Conservation (phyloP, 768 basidiomycete genomes). For the Strobilomyces echinocephalus region DNA sequence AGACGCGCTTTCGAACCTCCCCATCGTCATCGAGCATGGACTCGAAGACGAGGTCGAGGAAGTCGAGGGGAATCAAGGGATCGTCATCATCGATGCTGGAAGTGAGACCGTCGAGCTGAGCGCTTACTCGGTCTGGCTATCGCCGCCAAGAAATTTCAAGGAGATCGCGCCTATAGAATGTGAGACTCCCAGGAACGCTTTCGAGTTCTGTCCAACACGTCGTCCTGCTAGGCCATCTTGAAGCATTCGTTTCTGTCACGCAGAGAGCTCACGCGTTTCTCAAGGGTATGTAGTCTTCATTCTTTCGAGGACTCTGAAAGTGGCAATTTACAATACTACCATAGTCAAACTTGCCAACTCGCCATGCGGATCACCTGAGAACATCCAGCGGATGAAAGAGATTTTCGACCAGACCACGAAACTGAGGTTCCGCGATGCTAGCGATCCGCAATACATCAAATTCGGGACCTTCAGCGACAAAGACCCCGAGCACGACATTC, state of each 20-base stretch:
- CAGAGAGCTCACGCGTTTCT: constrained; percentile 25
- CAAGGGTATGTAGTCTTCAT: constrained; percentile 15
- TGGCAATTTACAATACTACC: too few species aligned
- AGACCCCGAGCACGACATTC: constrained; percentile 31
- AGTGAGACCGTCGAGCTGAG: constrained; percentile 32
- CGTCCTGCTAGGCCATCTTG: constrained; percentile 28
- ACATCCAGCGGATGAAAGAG: constrained; percentile 29
- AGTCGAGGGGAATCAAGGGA: constrained; percentile 25
- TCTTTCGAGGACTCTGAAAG: too few species aligned
- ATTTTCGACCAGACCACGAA: constrained; percentile 35
- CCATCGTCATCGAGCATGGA: background rate
- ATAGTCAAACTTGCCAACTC: constrained; percentile 15
- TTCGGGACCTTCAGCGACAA: constrained; percentile 36
- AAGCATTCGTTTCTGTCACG: constrained; percentile 36
- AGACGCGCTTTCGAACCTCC: background rate
- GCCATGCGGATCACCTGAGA: constrained; percentile 20
- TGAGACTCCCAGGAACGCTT: background rate
- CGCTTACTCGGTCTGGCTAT: constrained; percentile 28
- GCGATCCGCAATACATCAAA: constrained; percentile 34
- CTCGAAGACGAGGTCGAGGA: background rate
- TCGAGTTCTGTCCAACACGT: background rate
- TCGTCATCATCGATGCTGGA: constrained; percentile 34
- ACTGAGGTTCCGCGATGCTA: too few species aligned
- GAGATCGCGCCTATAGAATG: constrained; percentile 34
- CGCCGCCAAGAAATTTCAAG: constrained; percentile 23